Evolutionary conservation across 1,139 yeast genomes (phyloP).

Genomic region (Protomyces macrosporus): DNA sequence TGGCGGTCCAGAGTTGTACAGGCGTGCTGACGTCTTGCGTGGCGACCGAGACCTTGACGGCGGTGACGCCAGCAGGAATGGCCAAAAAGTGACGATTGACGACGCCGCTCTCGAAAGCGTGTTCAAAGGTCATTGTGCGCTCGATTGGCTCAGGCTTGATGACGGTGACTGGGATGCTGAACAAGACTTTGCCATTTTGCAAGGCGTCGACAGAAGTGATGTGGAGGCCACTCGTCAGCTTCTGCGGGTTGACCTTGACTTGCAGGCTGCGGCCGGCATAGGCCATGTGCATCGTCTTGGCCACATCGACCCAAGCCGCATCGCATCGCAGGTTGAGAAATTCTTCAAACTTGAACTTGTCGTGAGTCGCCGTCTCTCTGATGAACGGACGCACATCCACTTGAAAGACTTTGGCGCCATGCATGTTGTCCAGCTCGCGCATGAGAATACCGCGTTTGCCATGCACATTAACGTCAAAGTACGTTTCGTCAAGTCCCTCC

Average conservation of each 20-base stretch:
- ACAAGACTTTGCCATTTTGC: slow-evolving; percentile 11
- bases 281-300: slow-evolving; percentile 25
- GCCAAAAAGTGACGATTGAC: slow-evolving; percentile 26
- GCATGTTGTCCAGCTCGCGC: slow-evolving; percentile 15
- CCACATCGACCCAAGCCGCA: slow-evolving; percentile 25
- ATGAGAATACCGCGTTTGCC: slow-evolving; percentile 28
- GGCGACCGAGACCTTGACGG: slow-evolving; percentile 17
- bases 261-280: slow-evolving; percentile 25
- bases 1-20: slow-evolving; percentile 23
- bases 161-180: slow-evolving; percentile 27
- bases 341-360: slow-evolving; percentile 25
- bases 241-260: slow-evolving; percentile 27
- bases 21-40: slow-evolving; percentile 19
- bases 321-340: slow-evolving; percentile 11
- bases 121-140: slow-evolving; percentile 5
- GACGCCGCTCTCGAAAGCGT: slow-evolving; percentile 20
- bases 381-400: slow-evolving; percentile 25
- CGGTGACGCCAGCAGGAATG: slow-evolving; percentile 28
- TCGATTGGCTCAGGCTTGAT: slow-evolving; percentile 23
- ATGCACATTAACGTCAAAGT: slow-evolving; percentile 20
- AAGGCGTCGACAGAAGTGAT: slow-evolving; percentile 16
- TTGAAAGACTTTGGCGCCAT: slow-evolving; percentile 8
- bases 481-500: slow-evolving; percentile 8
- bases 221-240: slow-evolving; percentile 22
- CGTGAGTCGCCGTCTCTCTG: slow-evolving; percentile 12